A percentile compares a stretch with the other conserved stretches of the same genome.
phyloP scores from a whole-genome alignment of 176 grass and related monocot species.

The Chloris gayana region DNA sequence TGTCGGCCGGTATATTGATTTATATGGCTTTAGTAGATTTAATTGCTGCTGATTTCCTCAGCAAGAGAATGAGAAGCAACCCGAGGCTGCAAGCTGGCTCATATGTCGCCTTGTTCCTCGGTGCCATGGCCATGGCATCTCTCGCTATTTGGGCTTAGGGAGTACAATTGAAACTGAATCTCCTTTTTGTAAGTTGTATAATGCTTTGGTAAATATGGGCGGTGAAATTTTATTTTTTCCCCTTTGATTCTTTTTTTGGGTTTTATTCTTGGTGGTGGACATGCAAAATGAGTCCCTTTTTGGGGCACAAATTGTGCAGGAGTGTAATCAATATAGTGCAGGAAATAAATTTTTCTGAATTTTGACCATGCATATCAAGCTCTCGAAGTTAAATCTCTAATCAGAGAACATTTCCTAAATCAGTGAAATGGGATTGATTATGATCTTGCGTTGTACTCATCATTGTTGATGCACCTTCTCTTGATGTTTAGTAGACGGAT shows the following conservation, averaged over 20 bases:
- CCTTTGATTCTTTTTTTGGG: slow-evolving; percentile 27
- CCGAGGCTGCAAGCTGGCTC: slow-evolving; percentile 51
- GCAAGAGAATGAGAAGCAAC: slow-evolving; percentile 62
- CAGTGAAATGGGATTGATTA: background rate
- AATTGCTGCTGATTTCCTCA: slow-evolving; percentile 77
- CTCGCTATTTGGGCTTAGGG: slow-evolving; percentile 74
- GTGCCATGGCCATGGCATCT: slow-evolving; percentile 69
- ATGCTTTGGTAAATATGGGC: background rate
- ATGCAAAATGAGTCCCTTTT: slow-evolving; percentile 2
- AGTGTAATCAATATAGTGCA: slow-evolving; percentile 21
- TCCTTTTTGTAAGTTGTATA: background rate
- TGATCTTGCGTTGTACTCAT: too few relatives aligned
- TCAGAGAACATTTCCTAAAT: background rate
- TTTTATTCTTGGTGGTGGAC: slow-evolving; percentile 9
- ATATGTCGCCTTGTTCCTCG: slow-evolving; percentile 64
- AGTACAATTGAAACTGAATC: background rate
- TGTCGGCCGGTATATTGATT: slow-evolving; percentile 85
- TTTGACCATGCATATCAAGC: slow-evolving; percentile 15
- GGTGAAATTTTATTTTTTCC: background rate
- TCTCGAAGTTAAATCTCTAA: background rate
- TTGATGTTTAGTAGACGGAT: too few relatives aligned
- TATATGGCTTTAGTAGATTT: slow-evolving; percentile 85
- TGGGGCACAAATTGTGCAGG: slow-evolving; percentile 10
- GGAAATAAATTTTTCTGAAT: slow-evolving; percentile 26
- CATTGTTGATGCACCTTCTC: too few relatives aligned